Evolutionary conservation across 2,329 filamentous ascomycete genomes (phyloP).

Genomic region (Trichoderma afroharzianum): DNA sequence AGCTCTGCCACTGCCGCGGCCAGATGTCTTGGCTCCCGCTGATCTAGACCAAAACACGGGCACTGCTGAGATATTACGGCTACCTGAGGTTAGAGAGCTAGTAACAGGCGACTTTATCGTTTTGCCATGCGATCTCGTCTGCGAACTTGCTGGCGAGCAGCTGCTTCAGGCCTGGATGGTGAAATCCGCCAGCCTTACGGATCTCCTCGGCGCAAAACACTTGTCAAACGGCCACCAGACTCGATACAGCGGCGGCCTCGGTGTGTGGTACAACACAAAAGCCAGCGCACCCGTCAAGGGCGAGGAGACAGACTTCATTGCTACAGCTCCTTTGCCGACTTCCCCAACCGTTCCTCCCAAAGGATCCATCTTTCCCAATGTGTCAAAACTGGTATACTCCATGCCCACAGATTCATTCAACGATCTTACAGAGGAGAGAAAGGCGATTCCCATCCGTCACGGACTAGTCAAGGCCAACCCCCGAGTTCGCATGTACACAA

Average conservation of each 20-base stretch:
- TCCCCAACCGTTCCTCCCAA: constrained; percentile 45
- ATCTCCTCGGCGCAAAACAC: constrained; percentile 49
- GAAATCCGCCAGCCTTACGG: constrained; percentile 66
- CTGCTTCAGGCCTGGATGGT: constrained; percentile 92
- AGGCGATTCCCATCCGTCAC: constrained; percentile 70
- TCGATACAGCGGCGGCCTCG: constrained; percentile 69
- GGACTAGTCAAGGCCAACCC: constrained; percentile 72
- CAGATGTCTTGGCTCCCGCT: constrained; percentile 71
- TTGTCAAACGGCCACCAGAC: constrained; percentile 37
- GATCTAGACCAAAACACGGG: constrained; percentile 79
- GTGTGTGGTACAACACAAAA: constrained; percentile 89
- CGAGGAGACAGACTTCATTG: constrained; percentile 90
- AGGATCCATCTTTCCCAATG: constrained; percentile 61
- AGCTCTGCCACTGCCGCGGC: constrained; percentile 66
- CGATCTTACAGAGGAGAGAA: constrained; percentile 73
- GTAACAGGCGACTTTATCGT: constrained; percentile 86
- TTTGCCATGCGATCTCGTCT: constrained; percentile 89
- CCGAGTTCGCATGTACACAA: constrained; percentile 74
- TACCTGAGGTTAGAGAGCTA: constrained; percentile 74
- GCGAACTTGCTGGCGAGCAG: constrained; percentile 78
- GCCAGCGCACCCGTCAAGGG: constrained; percentile 72
- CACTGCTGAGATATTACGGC: constrained; percentile 81
- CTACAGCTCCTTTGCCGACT: constrained; percentile 63
- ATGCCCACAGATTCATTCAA: constrained; percentile 87
- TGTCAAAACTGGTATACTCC: constrained; percentile 79